phyloP scores from a whole-genome alignment of 2,329 filamentous ascomycete genomes.

The Didymella keratinophila region DNA sequence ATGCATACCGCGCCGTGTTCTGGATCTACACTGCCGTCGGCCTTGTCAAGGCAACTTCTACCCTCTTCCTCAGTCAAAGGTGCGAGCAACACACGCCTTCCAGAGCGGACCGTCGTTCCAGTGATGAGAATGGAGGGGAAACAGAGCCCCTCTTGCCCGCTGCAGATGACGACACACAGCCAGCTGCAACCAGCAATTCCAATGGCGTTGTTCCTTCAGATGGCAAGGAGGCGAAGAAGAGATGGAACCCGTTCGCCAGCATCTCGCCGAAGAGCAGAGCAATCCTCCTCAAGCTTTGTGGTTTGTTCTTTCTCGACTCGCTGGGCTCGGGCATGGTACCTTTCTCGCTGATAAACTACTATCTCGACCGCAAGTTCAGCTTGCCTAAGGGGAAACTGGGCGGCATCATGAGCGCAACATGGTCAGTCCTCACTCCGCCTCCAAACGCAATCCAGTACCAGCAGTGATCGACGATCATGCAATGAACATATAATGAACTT shows the following conservation, averaged over 20 bases:
- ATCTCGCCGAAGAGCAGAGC: conserved; percentile 65
- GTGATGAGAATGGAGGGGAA: conserved; percentile 3
- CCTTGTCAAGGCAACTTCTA: conserved; percentile 49
- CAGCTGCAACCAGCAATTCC: background rate
- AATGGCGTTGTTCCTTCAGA: background rate
- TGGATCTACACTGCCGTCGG: conserved; percentile 55
- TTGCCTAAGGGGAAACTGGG: conserved; percentile 62
- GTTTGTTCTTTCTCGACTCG: conserved; percentile 73
- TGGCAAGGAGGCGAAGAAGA: conserved; percentile 15
- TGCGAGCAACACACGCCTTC: conserved; percentile 45
- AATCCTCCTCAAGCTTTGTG: conserved; percentile 68
- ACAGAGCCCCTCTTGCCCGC: conserved; percentile 38
- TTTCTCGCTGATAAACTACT: conserved; percentile 58
- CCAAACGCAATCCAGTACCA: too few species aligned
- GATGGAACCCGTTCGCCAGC: conserved; percentile 55
- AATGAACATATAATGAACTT: too few species aligned
- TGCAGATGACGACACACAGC: conserved; percentile 4
- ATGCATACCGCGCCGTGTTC: conserved; percentile 53
- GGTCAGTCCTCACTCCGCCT: conserved; percentile 33
- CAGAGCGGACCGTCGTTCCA: background rate
- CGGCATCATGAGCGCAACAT: conserved; percentile 60
- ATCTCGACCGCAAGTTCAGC: conserved; percentile 65
- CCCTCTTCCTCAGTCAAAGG: conserved; percentile 48
- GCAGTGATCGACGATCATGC: too few species aligned
- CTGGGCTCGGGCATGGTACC: conserved; percentile 74